Evolutionary conservation across 345 rosid genomes (phyloP).

Genomic region (Eutrema japonicum): DNA sequence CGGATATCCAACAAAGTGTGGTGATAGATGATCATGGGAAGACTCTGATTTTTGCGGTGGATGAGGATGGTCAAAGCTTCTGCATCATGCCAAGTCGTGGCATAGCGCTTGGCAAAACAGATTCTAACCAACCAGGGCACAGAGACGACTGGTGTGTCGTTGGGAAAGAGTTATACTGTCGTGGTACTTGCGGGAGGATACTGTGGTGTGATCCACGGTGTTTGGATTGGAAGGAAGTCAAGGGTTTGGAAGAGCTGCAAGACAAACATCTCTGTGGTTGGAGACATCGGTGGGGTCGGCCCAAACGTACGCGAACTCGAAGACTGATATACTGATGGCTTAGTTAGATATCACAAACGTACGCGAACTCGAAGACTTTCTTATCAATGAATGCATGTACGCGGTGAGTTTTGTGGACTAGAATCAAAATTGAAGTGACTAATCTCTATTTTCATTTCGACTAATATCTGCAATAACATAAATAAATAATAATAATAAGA

Average conservation of each 20-base stretch:
- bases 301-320: too few species aligned
- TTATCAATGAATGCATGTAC: too few species aligned
- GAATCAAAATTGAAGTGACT: too few species aligned
- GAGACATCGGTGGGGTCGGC: neutral
- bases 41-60: neutral
- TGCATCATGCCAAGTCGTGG: neutral
- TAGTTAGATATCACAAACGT: too few species aligned
- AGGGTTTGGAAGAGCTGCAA: neutral
- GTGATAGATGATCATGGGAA: conserved; percentile 2
- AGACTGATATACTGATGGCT: too few species aligned
- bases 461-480: too few species aligned
- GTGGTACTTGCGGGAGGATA: neutral
- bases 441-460: too few species aligned
- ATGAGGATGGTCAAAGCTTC: neutral
- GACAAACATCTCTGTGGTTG: neutral
- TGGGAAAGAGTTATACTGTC: neutral
- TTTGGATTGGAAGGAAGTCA: neutral
- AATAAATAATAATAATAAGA: too few species aligned
- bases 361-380: too few species aligned
- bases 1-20: conserved; percentile 1
- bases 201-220: neutral
- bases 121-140: neutral
- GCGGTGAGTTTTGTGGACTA: too few species aligned
- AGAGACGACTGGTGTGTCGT: neutral
- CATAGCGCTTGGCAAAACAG: too few species aligned